Percentiles rank a stretch among this genome's conserved stretches.
Conservation (phyloP, 2,329 filamentous ascomycete genomes). For the Scopulariopsis brevicaulis region DNA sequence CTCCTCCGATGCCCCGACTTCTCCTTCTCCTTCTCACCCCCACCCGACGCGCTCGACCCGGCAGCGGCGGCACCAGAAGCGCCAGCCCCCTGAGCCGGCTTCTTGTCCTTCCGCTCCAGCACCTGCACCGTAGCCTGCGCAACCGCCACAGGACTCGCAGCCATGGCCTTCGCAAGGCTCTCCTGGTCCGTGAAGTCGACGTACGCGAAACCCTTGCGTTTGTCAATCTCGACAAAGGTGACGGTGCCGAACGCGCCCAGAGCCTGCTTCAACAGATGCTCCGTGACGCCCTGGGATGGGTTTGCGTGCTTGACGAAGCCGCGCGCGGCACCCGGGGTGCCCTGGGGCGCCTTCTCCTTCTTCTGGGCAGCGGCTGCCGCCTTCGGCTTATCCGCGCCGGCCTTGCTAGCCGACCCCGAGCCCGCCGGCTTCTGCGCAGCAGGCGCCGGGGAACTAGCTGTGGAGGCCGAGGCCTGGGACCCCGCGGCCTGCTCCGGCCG, state of each 20-base stretch:
- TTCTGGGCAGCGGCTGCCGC: conserved; percentile 15
- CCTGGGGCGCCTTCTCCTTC: conserved; percentile 20
- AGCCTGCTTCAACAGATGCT: conserved; percentile 62
- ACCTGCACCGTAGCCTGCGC: conserved; percentile 82
- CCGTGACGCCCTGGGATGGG: conserved; percentile 83
- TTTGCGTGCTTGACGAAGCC: conserved; percentile 78
- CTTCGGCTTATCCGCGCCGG: conserved; percentile 9
- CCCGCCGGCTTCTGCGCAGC: conserved; percentile 3
- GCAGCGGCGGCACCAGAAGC: conserved; percentile 2
- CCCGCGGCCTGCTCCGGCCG: conserved; percentile 19
- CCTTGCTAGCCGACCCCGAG: conserved; percentile 8
- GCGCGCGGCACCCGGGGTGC: conserved; percentile 40
- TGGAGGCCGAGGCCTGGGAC: conserved; percentile 6
- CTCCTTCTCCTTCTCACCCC: conserved; percentile 11
- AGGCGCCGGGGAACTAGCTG: neutral
- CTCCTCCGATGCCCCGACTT: conserved; percentile 14
- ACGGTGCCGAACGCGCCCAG: conserved; percentile 66
- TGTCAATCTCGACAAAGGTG: conserved; percentile 79
- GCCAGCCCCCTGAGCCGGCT: conserved; percentile 13
- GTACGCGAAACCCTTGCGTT: conserved; percentile 89
- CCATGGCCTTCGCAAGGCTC: conserved; percentile 65
- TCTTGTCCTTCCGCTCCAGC: conserved; percentile 64
- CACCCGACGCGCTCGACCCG: conserved; percentile 1
- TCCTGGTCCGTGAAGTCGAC: conserved; percentile 73
- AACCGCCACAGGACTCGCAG: conserved; percentile 69